These are phyloP conservation scores for Diaporthe vaccinii DNA, from an alignment of 2,329 filamentous ascomycete genomes.

Conservation along the genomic window DNA sequence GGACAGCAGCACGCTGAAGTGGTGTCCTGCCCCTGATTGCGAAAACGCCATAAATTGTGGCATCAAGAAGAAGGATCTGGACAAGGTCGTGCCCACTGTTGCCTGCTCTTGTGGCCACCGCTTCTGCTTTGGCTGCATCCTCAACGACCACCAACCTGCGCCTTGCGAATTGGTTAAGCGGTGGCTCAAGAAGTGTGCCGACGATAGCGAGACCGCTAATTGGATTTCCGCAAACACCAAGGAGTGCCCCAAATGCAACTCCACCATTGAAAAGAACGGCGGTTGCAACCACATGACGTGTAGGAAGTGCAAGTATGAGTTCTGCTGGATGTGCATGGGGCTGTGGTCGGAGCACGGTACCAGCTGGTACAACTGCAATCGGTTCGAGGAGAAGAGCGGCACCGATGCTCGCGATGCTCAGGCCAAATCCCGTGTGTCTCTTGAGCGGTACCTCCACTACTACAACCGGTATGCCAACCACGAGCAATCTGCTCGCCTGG, in stretches of 20 bases:
- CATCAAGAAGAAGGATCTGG: conserved; percentile 89
- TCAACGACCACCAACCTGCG: conserved; percentile 92
- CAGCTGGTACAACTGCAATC: conserved; percentile 99
- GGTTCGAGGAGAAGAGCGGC: conserved; percentile 96
- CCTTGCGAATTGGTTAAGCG: conserved; percentile 92
- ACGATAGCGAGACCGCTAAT: conserved; percentile 98
- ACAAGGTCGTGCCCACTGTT: conserved; percentile 89
- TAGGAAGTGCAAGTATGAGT: conserved; percentile 94
- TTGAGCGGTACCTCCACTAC: conserved; percentile 98
- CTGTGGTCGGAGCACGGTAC: conserved; percentile 98
- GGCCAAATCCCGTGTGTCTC: conserved; percentile 87
- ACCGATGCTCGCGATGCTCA: conserved; percentile 91
- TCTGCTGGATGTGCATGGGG: conserved; percentile 99
- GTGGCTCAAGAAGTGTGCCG: conserved; percentile 98
- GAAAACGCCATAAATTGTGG: conserved; percentile 90
- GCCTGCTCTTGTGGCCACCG: conserved; percentile 85
- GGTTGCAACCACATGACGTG: conserved; percentile 99
- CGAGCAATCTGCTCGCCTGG: conserved; percentile 95
- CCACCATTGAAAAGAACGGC: conserved; percentile 98
- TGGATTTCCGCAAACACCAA: conserved; percentile 99
- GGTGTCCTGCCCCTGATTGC: conserved; percentile 99
- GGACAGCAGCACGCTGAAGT: conserved; percentile 94
- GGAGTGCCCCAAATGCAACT: conserved; percentile 95
- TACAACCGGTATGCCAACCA: conserved; percentile 99
- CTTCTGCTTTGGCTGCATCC: conserved; percentile 96